These are phyloP conservation scores for Neophaeococcomyces mojaviensis DNA, from an alignment of 2,329 filamentous ascomycete species.

Conservation along the genomic window DNA sequence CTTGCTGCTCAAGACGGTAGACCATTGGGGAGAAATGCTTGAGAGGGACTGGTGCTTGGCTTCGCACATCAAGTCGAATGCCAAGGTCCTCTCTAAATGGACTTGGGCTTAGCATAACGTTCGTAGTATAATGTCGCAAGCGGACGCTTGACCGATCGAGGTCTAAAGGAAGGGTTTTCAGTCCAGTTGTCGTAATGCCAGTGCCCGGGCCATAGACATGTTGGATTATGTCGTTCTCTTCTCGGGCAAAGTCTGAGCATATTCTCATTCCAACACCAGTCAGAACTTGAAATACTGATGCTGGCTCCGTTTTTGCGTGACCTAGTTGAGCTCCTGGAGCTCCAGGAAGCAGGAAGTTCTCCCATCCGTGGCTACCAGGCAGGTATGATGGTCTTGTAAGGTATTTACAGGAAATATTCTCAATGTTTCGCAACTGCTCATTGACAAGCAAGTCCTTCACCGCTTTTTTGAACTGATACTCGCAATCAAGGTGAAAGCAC, in stretches of 20 bases:
- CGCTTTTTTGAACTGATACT: conserved; percentile 14
- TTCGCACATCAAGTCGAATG: conserved; percentile 9
- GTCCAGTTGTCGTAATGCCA: neutral
- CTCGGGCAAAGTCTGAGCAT: conserved; percentile 10
- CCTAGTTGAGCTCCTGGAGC: conserved; percentile 10
- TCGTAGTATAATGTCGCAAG: conserved; percentile 3
- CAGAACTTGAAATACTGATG: conserved; percentile 13
- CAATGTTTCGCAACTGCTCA: conserved; percentile 1
- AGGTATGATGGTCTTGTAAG: conserved; percentile 7
- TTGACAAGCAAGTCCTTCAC: conserved; percentile 11
- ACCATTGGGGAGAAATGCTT: conserved; percentile 10
- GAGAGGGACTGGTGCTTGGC: conserved; percentile 6
- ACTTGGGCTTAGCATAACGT: conserved; percentile 9
- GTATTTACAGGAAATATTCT: neutral
- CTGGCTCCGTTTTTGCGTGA: conserved; percentile 7
- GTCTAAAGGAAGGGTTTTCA: neutral
- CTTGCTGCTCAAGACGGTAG: conserved; percentile 11
- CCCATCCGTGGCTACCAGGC: conserved; percentile 16
- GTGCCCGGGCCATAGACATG: conserved; percentile 7
- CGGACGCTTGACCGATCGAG: neutral
- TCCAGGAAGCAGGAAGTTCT: conserved; percentile 17
- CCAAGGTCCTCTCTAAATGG: conserved; percentile 10
- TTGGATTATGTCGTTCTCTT: conserved; percentile 9
- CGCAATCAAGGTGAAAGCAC: conserved; percentile 13
- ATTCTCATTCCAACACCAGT: conserved; percentile 15